Conservation (phyloP, 2,329 filamentous ascomycete genomes). For the Daldinia sp. region DNA sequence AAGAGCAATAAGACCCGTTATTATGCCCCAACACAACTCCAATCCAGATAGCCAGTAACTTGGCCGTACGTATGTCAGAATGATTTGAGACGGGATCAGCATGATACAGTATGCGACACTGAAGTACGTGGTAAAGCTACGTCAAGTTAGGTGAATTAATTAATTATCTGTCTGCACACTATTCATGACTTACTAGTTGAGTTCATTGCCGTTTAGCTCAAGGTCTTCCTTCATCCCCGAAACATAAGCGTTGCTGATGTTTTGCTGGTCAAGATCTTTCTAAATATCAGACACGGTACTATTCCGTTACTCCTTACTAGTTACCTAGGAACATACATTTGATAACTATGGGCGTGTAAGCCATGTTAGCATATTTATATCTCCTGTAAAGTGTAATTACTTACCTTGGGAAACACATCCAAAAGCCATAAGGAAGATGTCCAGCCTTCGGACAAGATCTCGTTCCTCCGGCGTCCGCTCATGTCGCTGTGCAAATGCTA, state of each 20-base stretch:
- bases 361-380: slow-evolving; percentile 6
- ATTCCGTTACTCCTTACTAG: background rate
- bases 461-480: slow-evolving; percentile 50
- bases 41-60: slow-evolving; percentile 53
- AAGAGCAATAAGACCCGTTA: slow-evolving; percentile 52
- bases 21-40: slow-evolving; percentile 53
- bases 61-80: slow-evolving; percentile 54
- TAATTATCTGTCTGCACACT: background rate
- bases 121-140: slow-evolving; percentile 53
- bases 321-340: slow-evolving; percentile 37
- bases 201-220: slow-evolving; percentile 49
- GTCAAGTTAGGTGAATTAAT: background rate
- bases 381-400: slow-evolving; percentile 8
- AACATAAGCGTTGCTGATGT: slow-evolving; percentile 54
- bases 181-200: slow-evolving; percentile 43
- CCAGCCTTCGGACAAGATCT: slow-evolving; percentile 51
- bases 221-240: slow-evolving; percentile 53
- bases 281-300: slow-evolving; percentile 29
- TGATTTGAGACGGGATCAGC: slow-evolving; percentile 54
- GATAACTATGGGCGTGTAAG: slow-evolving; percentile 37
- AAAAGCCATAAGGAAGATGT: slow-evolving; percentile 54
- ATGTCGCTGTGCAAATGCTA: slow-evolving; percentile 45
- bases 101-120: slow-evolving; percentile 54
- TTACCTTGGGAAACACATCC: slow-evolving; percentile 53
- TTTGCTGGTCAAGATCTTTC: slow-evolving; percentile 53